Conservation (phyloP, 805 yeast genomes). For the Metschnikowia lunata region DNA sequence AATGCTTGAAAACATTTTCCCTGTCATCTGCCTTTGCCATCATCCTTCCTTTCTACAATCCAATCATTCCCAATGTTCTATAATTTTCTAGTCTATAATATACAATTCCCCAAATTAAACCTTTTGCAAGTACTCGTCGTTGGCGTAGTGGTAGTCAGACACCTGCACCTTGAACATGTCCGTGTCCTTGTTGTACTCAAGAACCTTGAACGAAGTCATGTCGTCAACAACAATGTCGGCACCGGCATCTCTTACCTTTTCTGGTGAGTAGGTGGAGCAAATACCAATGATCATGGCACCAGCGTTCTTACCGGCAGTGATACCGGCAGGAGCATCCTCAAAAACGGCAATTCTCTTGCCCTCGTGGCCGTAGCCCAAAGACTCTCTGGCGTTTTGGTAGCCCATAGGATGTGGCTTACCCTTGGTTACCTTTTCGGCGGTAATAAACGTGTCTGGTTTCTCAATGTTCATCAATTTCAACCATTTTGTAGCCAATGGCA, state of each 20-base stretch:
- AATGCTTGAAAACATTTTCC: too few relatives aligned
- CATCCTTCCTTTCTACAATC: too few relatives aligned
- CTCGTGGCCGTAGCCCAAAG: slow-evolving; percentile 37
- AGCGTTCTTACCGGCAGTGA: slow-evolving; percentile 76
- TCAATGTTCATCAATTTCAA: slow-evolving; percentile 56
- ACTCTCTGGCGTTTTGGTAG: slow-evolving; percentile 54
- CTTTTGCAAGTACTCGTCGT: slow-evolving; percentile 33
- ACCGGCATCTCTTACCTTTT: slow-evolving; percentile 66
- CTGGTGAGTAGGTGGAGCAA: slow-evolving; percentile 72
- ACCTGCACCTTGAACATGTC: slow-evolving; percentile 42
- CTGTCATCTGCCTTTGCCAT: too few relatives aligned
- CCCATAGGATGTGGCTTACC: slow-evolving; percentile 92
- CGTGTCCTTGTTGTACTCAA: slow-evolving; percentile 44
- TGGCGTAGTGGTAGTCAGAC: slow-evolving; percentile 39
- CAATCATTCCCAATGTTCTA: slow-evolving; percentile 1
- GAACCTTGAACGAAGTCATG: slow-evolving; percentile 57
- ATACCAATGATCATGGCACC: slow-evolving; percentile 82
- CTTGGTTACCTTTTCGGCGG: slow-evolving; percentile 71
- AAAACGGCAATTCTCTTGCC: slow-evolving; percentile 55
- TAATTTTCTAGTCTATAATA: slow-evolving; percentile 5
- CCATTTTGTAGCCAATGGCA: slow-evolving; percentile 76
- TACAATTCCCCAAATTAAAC: slow-evolving; percentile 7
- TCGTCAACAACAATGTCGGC: slow-evolving; percentile 80
- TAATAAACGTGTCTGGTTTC: slow-evolving; percentile 71
- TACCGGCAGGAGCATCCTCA: slow-evolving; percentile 90